Evolutionary conservation across 495 filamentous ascomycete species (phyloP).

Genomic region (Penicillium waksmanii): DNA sequence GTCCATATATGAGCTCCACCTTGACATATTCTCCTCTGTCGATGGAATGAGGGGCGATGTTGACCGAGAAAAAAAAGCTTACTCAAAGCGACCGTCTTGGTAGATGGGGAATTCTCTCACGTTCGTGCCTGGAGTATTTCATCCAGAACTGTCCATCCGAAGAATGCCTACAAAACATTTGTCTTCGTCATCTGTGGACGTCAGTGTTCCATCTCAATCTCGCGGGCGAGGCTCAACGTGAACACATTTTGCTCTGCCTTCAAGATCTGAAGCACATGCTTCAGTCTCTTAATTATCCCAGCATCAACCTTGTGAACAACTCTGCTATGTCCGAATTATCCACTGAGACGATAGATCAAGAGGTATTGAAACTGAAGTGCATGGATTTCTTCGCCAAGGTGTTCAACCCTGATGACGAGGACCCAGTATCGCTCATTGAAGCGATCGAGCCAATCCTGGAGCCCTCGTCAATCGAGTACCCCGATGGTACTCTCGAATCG

Average conservation of each 20-base stretch:
- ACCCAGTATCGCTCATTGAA: constrained; percentile 83
- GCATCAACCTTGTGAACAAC: constrained; percentile 80
- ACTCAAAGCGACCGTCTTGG: constrained; percentile 69
- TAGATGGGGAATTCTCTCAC: constrained; percentile 75
- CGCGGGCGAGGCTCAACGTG: constrained; percentile 66
- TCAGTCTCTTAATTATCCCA: constrained; percentile 37
- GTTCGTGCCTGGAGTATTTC: constrained; percentile 59
- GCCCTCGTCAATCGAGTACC: constrained; percentile 58
- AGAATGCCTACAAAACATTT: constrained; percentile 34
- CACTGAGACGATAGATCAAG: constrained; percentile 74
- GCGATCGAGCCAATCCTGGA: constrained; percentile 91
- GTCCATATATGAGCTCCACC: constrained; percentile 83
- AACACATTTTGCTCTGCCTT: constrained; percentile 81
- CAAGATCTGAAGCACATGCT: constrained; percentile 65
- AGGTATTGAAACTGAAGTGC: constrained; percentile 88
- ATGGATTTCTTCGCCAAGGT: constrained; percentile 94
- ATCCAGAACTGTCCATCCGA: constrained; percentile 38
- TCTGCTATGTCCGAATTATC: constrained; percentile 89
- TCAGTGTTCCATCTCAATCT: constrained; percentile 75
- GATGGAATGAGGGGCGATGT: constrained; percentile 75
- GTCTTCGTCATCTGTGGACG: constrained; percentile 79
- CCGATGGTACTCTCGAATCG: constrained; percentile 22
- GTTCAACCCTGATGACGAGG: constrained; percentile 65
- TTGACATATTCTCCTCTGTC: constrained; percentile 80
- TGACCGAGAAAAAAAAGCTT: constrained; percentile 58